Conservation (phyloP, 2,329 filamentous ascomycete species). For the Daldinia eschscholtzii region DNA sequence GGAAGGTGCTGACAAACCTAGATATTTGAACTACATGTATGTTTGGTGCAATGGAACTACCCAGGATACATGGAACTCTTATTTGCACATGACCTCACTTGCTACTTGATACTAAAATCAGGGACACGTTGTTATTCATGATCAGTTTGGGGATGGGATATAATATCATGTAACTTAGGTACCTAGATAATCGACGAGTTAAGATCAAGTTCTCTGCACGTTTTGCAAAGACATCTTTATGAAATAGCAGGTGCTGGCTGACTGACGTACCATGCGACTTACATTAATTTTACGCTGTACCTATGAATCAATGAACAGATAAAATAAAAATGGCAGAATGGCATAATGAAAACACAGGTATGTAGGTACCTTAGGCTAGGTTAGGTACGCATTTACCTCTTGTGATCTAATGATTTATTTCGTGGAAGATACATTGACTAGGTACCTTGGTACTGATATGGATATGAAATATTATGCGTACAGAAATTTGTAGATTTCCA, state of each 20-base stretch:
- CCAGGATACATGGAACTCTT: neutral
- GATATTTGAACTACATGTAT: neutral
- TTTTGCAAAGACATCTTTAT: neutral
- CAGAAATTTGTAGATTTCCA: no score
- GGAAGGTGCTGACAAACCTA: neutral
- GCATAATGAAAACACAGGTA: neutral
- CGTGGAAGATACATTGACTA: no score
- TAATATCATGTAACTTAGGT: neutral
- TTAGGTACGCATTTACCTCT: neutral
- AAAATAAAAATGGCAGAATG: no score
- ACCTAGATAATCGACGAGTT: neutral
- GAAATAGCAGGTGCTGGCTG: neutral
- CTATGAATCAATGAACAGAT: neutral
- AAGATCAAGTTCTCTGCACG: neutral
- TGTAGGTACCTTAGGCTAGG: neutral
- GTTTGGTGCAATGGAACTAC: constrained; percentile 3
- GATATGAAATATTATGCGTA: no score
- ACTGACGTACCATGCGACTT: neutral
- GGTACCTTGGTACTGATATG: no score
- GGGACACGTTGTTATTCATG: neutral
- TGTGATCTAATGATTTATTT: neutral
- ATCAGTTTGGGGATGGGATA: neutral
- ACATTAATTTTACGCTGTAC: neutral
- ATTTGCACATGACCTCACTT: neutral
- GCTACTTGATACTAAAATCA: neutral